Evolutionary conservation across 2,329 filamentous ascomycete species (phyloP).

Genomic region (Trichophyton simii): DNA sequence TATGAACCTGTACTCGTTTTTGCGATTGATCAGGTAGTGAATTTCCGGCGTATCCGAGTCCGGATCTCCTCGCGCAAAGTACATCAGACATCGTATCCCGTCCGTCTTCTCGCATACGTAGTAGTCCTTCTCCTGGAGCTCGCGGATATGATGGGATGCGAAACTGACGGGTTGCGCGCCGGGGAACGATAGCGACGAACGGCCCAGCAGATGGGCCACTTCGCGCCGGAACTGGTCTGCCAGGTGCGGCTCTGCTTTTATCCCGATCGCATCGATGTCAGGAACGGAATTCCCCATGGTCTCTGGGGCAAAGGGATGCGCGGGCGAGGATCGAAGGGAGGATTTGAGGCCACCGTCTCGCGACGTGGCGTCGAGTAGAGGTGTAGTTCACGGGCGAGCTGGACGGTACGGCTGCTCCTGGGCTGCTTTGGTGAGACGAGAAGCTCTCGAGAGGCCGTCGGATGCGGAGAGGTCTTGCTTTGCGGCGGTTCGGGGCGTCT

Average conservation of each 20-base stretch:
- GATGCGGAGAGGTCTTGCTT: background rate
- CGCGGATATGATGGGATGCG: conserved; percentile 64
- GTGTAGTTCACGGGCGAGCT: background rate
- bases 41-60: conserved; percentile 53
- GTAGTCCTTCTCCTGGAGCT: conserved; percentile 74
- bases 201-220: conserved; percentile 62
- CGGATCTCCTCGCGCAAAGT: conserved; percentile 50
- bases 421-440: background rate
- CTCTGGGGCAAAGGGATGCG: background rate
- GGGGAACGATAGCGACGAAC: conserved; percentile 56
- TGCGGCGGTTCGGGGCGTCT: background rate
- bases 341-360: conserved; percentile 1
- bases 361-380: background rate
- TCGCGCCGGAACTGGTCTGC: conserved; percentile 54
- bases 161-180: conserved; percentile 94
- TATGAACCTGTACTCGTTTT: conserved; percentile 92
- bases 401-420: background rate
- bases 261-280: conserved; percentile 38
- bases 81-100: conserved; percentile 88
- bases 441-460: background rate
- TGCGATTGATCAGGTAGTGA: conserved; percentile 91
- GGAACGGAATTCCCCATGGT: conserved; percentile 31
- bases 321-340: background rate
- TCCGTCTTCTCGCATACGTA: conserved; percentile 98
- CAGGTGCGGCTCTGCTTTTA: conserved; percentile 51